These are phyloP conservation scores for Neurospora sp. DNA, from an alignment of 495 filamentous ascomycete species.

Conservation along the genomic window DNA sequence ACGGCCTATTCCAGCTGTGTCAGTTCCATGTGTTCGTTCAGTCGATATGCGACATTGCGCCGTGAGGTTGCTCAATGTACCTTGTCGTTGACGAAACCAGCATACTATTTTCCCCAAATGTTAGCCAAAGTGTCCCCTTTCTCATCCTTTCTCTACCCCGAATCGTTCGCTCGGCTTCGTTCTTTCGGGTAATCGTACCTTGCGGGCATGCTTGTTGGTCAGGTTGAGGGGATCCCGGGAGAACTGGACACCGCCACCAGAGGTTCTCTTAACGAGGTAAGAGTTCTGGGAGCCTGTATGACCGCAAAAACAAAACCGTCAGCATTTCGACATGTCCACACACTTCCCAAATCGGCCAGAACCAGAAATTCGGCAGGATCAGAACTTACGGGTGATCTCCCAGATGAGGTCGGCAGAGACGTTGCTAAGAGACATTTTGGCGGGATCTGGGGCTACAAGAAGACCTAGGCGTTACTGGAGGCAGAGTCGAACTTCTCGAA, in stretches of 20 bases:
- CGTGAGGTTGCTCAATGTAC: constrained; percentile 38
- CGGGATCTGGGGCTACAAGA: constrained; percentile 22
- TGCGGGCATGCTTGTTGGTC: constrained; percentile 79
- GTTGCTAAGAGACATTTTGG: constrained; percentile 42
- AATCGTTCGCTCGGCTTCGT: not conserved
- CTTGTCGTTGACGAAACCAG: constrained; percentile 87
- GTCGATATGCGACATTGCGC: constrained; percentile 1
- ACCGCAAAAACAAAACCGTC: constrained; percentile 2
- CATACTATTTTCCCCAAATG: constrained; percentile 46
- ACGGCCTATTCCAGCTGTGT: constrained; percentile 50
- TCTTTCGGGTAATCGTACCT: constrained; percentile 44
- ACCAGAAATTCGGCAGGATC: not conserved
- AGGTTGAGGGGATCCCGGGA: constrained; percentile 90
- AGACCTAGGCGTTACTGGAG: constrained; percentile 10
- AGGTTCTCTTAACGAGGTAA: constrained; percentile 81
- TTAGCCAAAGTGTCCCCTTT: constrained; percentile 18
- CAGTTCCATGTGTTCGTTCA: constrained; percentile 11
- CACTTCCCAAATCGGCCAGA: not conserved
- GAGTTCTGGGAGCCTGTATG: constrained; percentile 62
- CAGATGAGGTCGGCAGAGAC: constrained; percentile 84
- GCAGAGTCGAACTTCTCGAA: constrained; percentile 19
- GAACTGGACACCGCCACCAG: constrained; percentile 67
- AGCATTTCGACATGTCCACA: not conserved
- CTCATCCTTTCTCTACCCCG: not conserved
- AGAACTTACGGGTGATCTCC: constrained; percentile 72